These are phyloP conservation scores for Prunus kanzakura DNA, from an alignment of 306 rosid genomes.

Conservation along the genomic window DNA sequence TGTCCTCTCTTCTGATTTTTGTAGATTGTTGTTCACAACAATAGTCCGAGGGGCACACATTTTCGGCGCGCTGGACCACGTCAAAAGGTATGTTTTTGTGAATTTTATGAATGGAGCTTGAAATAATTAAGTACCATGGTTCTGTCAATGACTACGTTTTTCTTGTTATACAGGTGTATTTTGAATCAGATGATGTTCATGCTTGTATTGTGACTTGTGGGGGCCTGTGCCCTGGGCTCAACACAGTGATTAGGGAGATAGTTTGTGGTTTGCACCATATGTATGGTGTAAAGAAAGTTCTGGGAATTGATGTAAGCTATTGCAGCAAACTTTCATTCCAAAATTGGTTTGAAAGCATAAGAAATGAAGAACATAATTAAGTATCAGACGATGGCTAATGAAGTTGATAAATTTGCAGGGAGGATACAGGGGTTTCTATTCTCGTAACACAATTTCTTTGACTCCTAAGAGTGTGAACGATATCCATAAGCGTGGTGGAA, in stretches of 20 bases:
- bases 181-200: conserved; percentile 77
- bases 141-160: conserved; percentile 6
- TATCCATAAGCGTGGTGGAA: conserved; percentile 96
- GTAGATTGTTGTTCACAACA: conserved; percentile 79
- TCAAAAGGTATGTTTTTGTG: conserved; percentile 51
- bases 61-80: conserved; percentile 98
- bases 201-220: conserved; percentile 97
- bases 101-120: conserved; percentile 2
- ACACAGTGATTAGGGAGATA: conserved; percentile 91
- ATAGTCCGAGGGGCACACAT: conserved; percentile 80
- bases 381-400: neutral
- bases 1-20: neutral
- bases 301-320: conserved; percentile 67
- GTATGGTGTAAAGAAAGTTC: conserved; percentile 84
- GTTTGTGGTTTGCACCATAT: conserved; percentile 83
- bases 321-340: neutral
- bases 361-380: neutral
- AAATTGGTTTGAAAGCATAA: neutral
- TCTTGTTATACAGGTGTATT: conserved; percentile 58
- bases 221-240: conserved; percentile 98
- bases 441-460: conserved; percentile 61
- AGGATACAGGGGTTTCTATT: conserved; percentile 88
- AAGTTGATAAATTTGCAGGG: conserved; percentile 50
- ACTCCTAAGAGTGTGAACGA: conserved; percentile 81
- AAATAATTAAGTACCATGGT: neutral